These are phyloP conservation scores for Chlorella variabilis DNA, from an alignment of 163 green algal species.

Conservation along the genomic window DNA sequence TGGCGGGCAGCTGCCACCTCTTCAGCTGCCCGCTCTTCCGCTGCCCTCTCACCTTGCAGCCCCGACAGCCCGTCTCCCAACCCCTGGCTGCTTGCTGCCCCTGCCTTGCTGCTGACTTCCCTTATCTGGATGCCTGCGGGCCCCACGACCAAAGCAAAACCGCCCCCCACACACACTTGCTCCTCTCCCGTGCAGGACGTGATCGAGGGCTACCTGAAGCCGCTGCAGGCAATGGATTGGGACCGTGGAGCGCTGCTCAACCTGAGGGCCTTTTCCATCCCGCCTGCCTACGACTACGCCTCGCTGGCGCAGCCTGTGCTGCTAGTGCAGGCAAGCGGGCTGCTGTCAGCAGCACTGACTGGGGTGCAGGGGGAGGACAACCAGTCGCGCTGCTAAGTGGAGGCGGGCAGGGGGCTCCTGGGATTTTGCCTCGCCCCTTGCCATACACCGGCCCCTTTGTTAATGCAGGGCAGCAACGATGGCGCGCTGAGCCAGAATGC, in stretches of 20 bases:
- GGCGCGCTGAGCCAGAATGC: conserved; percentile 1
- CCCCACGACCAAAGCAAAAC: neutral
- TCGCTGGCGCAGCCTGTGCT: conserved; percentile 44
- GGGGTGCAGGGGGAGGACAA: too few species aligned
- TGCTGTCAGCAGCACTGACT: too few species aligned
- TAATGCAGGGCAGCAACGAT: conserved; percentile 42
- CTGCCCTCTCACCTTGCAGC: too few species aligned
- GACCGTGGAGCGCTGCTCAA: conserved; percentile 54
- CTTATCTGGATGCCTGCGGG: neutral
- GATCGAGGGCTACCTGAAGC: conserved; percentile 54
- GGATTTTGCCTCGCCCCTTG: too few species aligned
- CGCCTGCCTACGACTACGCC: conserved; percentile 44
- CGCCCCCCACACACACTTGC: neutral
- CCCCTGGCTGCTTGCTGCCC: too few species aligned
- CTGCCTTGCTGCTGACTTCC: too few species aligned
- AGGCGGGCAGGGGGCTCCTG: too few species aligned
- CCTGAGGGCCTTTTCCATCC: conserved; percentile 49
- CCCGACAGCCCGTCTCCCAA: too few species aligned
- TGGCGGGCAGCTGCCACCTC: too few species aligned
- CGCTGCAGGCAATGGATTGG: conserved; percentile 48
- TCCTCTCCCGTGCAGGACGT: conserved; percentile 39
- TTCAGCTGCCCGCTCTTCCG: too few species aligned
- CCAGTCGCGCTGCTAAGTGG: too few species aligned
- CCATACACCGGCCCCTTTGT: too few species aligned
- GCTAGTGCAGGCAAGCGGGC: conserved; percentile 37